Evolutionary conservation across 345 rosid genomes (phyloP).

Genomic region (Eucalyptus sp.): DNA sequence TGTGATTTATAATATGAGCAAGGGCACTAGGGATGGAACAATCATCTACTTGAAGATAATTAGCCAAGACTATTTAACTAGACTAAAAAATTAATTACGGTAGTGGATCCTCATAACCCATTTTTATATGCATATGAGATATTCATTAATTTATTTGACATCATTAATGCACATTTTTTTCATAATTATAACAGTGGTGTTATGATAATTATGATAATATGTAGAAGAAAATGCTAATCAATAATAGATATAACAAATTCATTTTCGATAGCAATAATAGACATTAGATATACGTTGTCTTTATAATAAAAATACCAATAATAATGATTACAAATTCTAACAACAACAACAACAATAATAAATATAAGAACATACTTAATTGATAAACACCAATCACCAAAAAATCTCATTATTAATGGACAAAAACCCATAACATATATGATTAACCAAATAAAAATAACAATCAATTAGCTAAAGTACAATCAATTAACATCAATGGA

Average conservation of each 20-base stretch:
- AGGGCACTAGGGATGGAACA: not conserved
- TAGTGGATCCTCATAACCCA: not conserved
- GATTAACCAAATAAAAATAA: not conserved
- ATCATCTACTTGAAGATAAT: not conserved
- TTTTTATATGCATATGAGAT: not conserved
- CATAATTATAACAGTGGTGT: not conserved
- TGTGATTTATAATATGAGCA: not conserved
- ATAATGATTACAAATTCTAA: no score
- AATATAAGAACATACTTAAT: not conserved
- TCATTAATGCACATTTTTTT: not conserved
- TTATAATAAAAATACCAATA: not conserved
- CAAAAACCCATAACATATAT: not conserved
- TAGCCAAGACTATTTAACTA: not conserved
- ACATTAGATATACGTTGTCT: not conserved
- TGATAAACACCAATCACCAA: not conserved
- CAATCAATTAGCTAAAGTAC: not conserved
- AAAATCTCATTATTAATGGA: not conserved
- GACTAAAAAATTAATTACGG: not conserved
- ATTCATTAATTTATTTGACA: not conserved
- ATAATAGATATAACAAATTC: not conserved
- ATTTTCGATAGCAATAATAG: not conserved
- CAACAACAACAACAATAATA: not conserved
- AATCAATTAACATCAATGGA: not conserved
- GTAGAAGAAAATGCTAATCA: not conserved
- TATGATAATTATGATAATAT: not conserved